phyloP scores from a whole-genome alignment of 1,284 basidiomycete genomes.

The Peniophora sp. region DNA sequence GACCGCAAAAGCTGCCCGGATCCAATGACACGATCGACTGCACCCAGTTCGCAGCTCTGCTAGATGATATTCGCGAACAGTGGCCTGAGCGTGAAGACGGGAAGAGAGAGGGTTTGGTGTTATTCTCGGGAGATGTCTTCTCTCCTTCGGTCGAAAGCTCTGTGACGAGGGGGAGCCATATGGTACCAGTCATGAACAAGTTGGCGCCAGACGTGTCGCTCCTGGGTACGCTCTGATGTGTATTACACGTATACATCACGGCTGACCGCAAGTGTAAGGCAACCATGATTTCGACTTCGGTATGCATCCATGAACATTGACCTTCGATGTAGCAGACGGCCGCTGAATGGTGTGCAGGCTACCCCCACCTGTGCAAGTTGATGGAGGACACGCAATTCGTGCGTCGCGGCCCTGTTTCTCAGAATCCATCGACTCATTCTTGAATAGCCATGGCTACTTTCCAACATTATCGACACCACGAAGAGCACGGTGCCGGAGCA shows the following conservation, averaged over 20 bases:
- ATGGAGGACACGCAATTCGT: constrained; percentile 64
- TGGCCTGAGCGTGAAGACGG: constrained; percentile 46
- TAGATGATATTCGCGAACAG: constrained; percentile 47
- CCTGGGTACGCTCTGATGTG: constrained; percentile 48
- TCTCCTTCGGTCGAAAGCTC: constrained; percentile 82
- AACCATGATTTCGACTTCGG: constrained; percentile 85
- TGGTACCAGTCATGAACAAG: constrained; percentile 82
- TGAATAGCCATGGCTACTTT: constrained; percentile 64
- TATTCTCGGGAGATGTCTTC: constrained; percentile 89
- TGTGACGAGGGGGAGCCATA: constrained; percentile 86
- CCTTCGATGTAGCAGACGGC: background rate
- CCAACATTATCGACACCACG: constrained; percentile 63
- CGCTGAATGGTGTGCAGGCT: constrained; percentile 38
- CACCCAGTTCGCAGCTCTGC: constrained; percentile 60
- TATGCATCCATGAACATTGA: constrained; percentile 8
- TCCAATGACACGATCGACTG: constrained; percentile 63
- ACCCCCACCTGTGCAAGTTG: constrained; percentile 72
- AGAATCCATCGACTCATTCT: constrained; percentile 2
- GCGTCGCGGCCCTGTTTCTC: constrained; percentile 24
- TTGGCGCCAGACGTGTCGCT: constrained; percentile 62
- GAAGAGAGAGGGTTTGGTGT: constrained; percentile 61
- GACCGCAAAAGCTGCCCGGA: constrained; percentile 55
- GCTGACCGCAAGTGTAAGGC: constrained; percentile 29
- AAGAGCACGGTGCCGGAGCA: constrained; percentile 52
- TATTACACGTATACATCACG: constrained; percentile 8